These are phyloP conservation scores for Hibiscus mutabilis DNA, from an alignment of 345 rosid genomes.

Conservation along the genomic window DNA sequence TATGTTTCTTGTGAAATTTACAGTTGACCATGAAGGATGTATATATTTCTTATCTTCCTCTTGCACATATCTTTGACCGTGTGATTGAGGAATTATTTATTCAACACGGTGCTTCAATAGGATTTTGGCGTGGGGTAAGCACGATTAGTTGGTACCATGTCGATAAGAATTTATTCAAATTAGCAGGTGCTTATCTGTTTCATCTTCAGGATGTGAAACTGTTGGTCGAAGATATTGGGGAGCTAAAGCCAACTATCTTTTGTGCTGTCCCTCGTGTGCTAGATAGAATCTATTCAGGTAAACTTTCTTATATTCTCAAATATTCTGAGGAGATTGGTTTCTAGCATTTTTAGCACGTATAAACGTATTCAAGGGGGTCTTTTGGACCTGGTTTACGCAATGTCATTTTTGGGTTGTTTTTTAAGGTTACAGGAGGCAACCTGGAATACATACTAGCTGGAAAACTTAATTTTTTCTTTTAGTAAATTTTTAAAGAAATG, in stretches of 20 bases:
- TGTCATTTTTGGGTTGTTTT: background rate
- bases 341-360: background rate
- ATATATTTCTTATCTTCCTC: constrained; percentile 91
- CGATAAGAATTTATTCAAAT: constrained; percentile 3
- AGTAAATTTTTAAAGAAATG: background rate
- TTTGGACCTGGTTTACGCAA: background rate
- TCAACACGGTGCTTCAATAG: constrained; percentile 72
- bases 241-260: constrained; percentile 82
- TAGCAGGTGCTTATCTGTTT: constrained; percentile 5
- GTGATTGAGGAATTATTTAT: constrained; percentile 80
- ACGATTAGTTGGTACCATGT: constrained; percentile 1
- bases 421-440: background rate
- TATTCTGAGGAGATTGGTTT: background rate
- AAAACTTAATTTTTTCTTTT: background rate
- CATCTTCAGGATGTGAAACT: constrained; percentile 76
- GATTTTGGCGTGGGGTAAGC: constrained; percentile 98
- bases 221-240: constrained; percentile 79
- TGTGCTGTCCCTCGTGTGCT: constrained; percentile 99
- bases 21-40: constrained; percentile 70
- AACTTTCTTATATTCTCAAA: constrained; percentile 6
- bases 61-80: constrained; percentile 94
- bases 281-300: constrained; percentile 81
- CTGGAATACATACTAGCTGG: background rate
- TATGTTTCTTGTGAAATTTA: constrained; percentile 13
- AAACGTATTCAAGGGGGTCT: background rate